Percentiles rank a stretch among this genome's conserved stretches.
phyloP scores from a whole-genome alignment of 495 filamentous ascomycete species.

The Daldinia caldariorum region DNA sequence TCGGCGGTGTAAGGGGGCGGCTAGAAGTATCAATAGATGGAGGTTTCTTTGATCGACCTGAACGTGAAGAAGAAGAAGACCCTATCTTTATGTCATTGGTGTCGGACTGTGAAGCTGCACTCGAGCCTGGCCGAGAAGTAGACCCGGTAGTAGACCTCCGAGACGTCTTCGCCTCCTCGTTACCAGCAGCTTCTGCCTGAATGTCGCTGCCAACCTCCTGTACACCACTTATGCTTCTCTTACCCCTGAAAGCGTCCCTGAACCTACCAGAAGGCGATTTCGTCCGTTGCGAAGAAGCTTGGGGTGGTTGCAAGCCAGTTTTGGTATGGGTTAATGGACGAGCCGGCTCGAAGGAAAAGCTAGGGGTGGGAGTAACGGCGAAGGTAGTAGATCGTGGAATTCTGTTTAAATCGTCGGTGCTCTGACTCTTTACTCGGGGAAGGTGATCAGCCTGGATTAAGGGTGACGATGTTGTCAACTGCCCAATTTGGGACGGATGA shows the following conservation, averaged over 20 bases:
- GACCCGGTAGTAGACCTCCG: conserved; percentile 29
- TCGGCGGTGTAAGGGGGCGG: conserved; percentile 58
- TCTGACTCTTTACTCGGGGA: conserved; percentile 50
- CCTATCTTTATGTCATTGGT: conserved; percentile 40
- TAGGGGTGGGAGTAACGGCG: conserved; percentile 22
- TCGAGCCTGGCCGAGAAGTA: conserved; percentile 32
- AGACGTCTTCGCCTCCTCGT: conserved; percentile 36
- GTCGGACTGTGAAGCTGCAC: conserved; percentile 33
- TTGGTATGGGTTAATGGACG: conserved; percentile 42
- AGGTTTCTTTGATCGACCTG: conserved; percentile 48
- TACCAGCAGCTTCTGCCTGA: conserved; percentile 33
- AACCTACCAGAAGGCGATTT: conserved; percentile 59
- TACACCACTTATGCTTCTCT: conserved; percentile 41
- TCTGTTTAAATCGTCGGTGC: conserved; percentile 39
- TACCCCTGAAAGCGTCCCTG: conserved; percentile 57
- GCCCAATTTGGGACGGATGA: conserved; percentile 80
- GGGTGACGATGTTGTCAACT: conserved; percentile 84
- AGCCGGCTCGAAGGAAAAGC: conserved; percentile 35
- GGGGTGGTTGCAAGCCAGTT: conserved; percentile 50
- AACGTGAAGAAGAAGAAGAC: conserved; percentile 33
- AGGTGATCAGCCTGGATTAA: conserved; percentile 68
- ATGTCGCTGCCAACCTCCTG: conserved; percentile 29
- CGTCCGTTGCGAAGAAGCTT: conserved; percentile 52
- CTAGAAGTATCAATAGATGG: conserved; percentile 47
- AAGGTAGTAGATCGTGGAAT: conserved; percentile 43